phyloP scores from a whole-genome alignment of 2,329 filamentous ascomycete species.

The Botrytis aclada region DNA sequence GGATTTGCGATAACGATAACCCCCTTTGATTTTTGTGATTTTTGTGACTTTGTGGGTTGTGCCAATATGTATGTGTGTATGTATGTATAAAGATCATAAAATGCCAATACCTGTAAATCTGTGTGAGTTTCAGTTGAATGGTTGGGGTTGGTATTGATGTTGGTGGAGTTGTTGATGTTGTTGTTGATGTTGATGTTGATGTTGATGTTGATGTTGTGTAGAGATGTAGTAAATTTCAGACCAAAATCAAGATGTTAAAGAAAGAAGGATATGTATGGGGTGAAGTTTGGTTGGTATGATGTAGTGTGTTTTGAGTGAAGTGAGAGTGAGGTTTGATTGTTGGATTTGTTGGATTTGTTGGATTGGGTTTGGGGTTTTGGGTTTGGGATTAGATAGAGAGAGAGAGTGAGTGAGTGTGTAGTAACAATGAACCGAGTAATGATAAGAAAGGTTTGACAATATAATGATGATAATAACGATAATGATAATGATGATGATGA shows the following conservation, averaged over 20 bases:
- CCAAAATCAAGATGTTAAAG: neutral
- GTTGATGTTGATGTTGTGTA: neutral
- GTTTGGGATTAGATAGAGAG: neutral
- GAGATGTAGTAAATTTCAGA: neutral
- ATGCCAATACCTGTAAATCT: neutral
- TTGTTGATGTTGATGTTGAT: neutral
- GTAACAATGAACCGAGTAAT: neutral
- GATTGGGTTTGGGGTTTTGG: neutral
- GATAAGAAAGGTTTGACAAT: neutral
- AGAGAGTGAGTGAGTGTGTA: neutral
- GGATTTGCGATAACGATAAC: conserved; percentile 15
- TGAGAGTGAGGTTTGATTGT: neutral
- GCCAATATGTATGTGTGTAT: neutral
- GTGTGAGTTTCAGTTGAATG: neutral
- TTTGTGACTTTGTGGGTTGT: too few relatives aligned
- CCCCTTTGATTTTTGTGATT: conserved; percentile 1
- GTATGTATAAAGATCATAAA: neutral
- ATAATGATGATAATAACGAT: neutral
- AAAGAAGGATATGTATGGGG: neutral
- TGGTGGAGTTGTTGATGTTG: neutral
- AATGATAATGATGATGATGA: neutral
- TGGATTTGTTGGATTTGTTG: conserved; percentile 1
- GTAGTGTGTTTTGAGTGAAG: neutral
- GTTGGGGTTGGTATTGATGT: neutral
- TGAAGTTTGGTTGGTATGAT: neutral